A percentile compares a stretch with the other conserved stretches of the same genome.
Evolutionary conservation across 139 green algal genomes (phyloP).

Genomic region (Mychonastes homosphaera): DNA sequence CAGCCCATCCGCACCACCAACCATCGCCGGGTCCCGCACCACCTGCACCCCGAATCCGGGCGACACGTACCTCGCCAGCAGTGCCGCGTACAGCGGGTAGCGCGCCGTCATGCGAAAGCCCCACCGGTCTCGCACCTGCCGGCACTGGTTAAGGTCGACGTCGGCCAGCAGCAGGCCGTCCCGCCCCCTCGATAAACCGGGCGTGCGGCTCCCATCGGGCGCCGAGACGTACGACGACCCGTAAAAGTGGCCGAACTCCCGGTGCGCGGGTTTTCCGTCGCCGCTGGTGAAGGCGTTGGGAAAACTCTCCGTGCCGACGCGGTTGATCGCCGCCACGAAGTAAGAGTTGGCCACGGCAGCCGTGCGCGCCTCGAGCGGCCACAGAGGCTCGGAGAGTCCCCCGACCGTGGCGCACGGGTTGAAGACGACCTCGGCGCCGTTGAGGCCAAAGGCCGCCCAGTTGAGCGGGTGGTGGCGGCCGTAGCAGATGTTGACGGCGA

Average conservation of each 20-base stretch:
- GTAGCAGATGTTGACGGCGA: conserved; percentile 98
- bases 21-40: conserved; percentile 41
- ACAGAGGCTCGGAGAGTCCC: conserved; percentile 74
- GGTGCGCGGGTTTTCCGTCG: conserved; percentile 80
- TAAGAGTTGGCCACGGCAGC: conserved; percentile 70
- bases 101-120: conserved; percentile 86
- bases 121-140: conserved; percentile 86
- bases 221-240: conserved; percentile 85
- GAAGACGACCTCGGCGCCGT: conserved; percentile 96
- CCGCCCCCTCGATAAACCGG: conserved; percentile 49
- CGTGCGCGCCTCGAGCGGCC: conserved; percentile 75
- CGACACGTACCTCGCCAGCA: conserved; percentile 54
- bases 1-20: background rate
- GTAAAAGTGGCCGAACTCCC: conserved; percentile 88
- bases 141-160: conserved; percentile 86
- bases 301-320: conserved; percentile 90
- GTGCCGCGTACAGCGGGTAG: conserved; percentile 81
- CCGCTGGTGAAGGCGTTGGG: conserved; percentile 88
- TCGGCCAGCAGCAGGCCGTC: conserved; percentile 86
- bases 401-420: conserved; percentile 93
- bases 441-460: conserved; percentile 90
- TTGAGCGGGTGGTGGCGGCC: conserved; percentile 94
- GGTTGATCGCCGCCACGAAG: conserved; percentile 77
- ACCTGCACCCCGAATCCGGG: conserved; percentile 78
- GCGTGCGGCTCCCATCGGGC: conserved; percentile 77